These are phyloP conservation scores for Entonaema liquescens DNA, from an alignment of 495 filamentous ascomycete genomes.

Conservation along the genomic window DNA sequence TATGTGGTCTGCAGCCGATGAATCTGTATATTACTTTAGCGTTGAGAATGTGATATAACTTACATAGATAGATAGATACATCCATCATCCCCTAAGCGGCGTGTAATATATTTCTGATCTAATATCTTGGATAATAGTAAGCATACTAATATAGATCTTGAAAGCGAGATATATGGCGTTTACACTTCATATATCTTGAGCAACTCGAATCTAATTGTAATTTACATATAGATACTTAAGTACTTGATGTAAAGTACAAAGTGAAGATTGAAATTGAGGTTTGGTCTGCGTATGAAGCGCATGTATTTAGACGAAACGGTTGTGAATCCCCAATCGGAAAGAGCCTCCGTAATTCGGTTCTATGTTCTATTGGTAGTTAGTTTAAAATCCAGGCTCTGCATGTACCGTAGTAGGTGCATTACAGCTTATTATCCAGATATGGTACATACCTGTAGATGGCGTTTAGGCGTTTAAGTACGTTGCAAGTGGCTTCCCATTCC, in stretches of 20 bases:
- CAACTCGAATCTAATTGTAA: slow-evolving; percentile 4
- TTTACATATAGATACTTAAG: neutral
- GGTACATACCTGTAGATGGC: slow-evolving; percentile 8
- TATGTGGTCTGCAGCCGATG: neutral
- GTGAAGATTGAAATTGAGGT: neutral
- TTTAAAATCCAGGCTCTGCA: slow-evolving; percentile 1
- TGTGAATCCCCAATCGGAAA: slow-evolving; percentile 30
- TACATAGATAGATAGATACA: no score
- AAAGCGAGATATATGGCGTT: neutral
- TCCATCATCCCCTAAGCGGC: neutral
- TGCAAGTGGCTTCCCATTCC: slow-evolving; percentile 18
- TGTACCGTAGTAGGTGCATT: neutral
- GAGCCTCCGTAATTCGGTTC: slow-evolving; percentile 27
- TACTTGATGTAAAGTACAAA: neutral
- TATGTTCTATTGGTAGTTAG: slow-evolving; percentile 29
- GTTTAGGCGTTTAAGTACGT: slow-evolving; percentile 6
- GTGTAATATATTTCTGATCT: neutral
- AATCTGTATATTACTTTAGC: neutral
- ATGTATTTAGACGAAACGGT: slow-evolving; percentile 32
- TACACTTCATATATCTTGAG: slow-evolving; percentile 1
- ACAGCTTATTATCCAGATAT: slow-evolving; percentile 11
- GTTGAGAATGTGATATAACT: neutral
- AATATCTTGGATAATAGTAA: neutral
- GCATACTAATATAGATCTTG: neutral
- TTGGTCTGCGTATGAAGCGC: neutral